Conservation (phyloP, 257 asterid genomes). For the Solanum paucissectum region DNA sequence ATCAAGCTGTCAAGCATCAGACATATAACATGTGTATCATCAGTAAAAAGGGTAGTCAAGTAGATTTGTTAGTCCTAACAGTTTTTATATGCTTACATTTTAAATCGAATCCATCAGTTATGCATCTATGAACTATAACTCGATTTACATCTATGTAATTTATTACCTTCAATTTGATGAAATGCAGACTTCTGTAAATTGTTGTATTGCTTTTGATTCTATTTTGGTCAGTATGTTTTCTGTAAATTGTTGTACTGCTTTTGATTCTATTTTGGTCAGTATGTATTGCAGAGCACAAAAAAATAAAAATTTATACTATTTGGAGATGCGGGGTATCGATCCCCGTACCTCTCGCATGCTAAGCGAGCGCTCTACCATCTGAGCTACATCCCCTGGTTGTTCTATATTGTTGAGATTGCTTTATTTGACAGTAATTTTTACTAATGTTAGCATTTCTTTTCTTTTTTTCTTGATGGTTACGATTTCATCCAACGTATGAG, state of each 20-base stretch:
- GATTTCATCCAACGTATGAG: accelerated
- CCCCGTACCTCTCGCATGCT: slow-evolving; percentile 44
- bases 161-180: no score
- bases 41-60: background rate
- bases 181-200: no score
- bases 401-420: accelerated
- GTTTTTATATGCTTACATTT: background rate
- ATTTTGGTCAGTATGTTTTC: no score
- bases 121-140: no score
- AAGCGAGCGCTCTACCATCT: slow-evolving; percentile 56
- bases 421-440: accelerated
- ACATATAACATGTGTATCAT: background rate
- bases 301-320: no score
- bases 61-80: background rate
- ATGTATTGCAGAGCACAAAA: no score
- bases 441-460: background rate
- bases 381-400: slow-evolving; percentile 39
- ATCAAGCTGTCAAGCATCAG: background rate
- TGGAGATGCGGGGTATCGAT: slow-evolving; percentile 44
- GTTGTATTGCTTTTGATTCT: no score
- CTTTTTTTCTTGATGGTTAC: no score
- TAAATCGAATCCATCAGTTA: no score
- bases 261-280: no score
- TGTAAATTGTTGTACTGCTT: no score
- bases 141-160: no score